These are phyloP conservation scores for Phytophthora ramorum DNA, from an alignment of 352 stramenopile genomes.

Conservation along the genomic window DNA sequence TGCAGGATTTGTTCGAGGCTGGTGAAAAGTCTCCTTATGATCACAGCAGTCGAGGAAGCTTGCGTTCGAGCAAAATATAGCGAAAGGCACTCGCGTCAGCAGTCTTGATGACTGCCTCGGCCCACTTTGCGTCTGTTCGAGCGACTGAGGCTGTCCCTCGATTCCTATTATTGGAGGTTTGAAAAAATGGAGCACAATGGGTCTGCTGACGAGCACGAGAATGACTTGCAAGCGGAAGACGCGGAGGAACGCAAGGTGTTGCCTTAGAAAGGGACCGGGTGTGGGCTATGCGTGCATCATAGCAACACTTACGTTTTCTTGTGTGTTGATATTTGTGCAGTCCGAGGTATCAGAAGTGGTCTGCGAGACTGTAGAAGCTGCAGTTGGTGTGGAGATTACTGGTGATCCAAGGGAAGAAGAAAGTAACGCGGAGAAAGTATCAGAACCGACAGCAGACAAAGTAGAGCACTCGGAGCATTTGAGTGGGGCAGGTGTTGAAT, in stretches of 20 bases:
- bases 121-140: neutral
- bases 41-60: neutral
- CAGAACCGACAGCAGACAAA: neutral
- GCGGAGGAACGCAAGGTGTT: conserved; percentile 1
- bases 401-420: neutral
- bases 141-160: neutral
- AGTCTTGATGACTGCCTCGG: neutral
- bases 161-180: conserved; percentile 22
- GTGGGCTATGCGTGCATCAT: neutral
- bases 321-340: neutral
- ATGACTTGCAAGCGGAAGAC: conserved; percentile 13
- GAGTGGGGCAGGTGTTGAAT: neutral
- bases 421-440: neutral
- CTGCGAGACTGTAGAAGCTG: neutral
- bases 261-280: neutral
- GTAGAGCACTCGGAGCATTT: conserved; percentile 2
- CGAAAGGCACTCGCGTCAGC: conserved; percentile 8
- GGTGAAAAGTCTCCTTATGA: neutral
- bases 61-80: neutral
- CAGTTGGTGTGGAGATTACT: neutral
- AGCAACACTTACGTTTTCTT: neutral
- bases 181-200: conserved; percentile 3
- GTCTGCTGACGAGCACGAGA: conserved; percentile 11
- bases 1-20: neutral
- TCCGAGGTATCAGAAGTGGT: conserved; percentile 3